phyloP scores from a whole-genome alignment of 352 stramenopile genomes.

The Globisporangium cylindrosporum region DNA sequence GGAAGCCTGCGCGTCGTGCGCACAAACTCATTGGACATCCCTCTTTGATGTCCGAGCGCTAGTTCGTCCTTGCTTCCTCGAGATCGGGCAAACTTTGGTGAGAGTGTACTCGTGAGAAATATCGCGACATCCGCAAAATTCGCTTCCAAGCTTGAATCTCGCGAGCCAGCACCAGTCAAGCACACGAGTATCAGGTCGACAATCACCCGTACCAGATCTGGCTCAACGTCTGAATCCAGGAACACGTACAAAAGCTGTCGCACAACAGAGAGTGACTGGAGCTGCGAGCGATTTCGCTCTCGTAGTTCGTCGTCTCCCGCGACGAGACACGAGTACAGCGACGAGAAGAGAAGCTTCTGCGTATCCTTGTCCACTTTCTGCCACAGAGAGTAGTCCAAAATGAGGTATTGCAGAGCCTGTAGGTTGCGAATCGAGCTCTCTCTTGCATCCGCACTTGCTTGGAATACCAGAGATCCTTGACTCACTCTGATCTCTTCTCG shows the following conservation, averaged over 20 bases:
- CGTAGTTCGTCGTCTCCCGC: conserved; percentile 40
- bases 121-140: conserved; percentile 68
- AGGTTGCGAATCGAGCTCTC: conserved; percentile 60
- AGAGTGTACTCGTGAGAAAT: conserved; percentile 58
- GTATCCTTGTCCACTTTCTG: conserved; percentile 36
- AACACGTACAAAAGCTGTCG: conserved; percentile 72
- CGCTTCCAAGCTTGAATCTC: conserved; percentile 34
- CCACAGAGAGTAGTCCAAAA: conserved; percentile 74
- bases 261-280: conserved; percentile 64
- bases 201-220: conserved; percentile 53
- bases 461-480: background rate
- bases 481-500: background rate
- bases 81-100: conserved; percentile 40
- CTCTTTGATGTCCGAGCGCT: background rate
- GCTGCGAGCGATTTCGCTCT: conserved; percentile 53
- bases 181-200: conserved; percentile 68
- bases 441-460: background rate
- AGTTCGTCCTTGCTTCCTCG: conserved; percentile 10
- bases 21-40: background rate
- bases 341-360: conserved; percentile 55
- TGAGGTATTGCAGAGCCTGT: conserved; percentile 65
- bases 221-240: conserved; percentile 46
- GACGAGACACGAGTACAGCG: conserved; percentile 61
- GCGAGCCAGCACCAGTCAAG: conserved; percentile 36
- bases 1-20: background rate